Evolutionary conservation across 202 grass and related monocot species (phyloP), one percentile per base, ranked within the genome.

Genomic region (Musa balbisiana): DNA sequence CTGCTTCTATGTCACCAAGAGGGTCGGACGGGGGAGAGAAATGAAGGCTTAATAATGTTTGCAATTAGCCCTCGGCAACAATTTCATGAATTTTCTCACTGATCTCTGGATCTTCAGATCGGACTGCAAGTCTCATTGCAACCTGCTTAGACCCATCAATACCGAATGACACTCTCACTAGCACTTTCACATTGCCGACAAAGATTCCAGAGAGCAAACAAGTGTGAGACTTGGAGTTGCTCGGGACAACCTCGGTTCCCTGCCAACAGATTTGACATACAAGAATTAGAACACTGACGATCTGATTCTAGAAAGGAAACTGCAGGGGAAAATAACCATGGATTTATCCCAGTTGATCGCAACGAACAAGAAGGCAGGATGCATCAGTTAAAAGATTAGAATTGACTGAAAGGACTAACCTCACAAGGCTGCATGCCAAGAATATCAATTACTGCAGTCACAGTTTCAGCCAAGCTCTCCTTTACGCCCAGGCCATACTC

Each of bases 81-180:
- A 99, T 99, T 83, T 92, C 89, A 51, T 99, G 95, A 78, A 99
- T 99, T 71, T 78, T 92, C 64, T 92, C 91, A 24, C 91, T 99
- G 81, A 95, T 78, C 54, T 88, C 91, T 16, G 85, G 88, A 52
- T 99, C 89, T 53, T 99, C 91, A 1, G 95, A 92, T 80, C 95
- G 86, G 67, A 99, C 95, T 9, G 91, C 91, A 59, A 99, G 80
- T 82, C 94, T 95, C 95, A 99, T 99, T 43, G 95, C 95, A 22
- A 99, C 95, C 80, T 99, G 91, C 85, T 94, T 99, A n/a, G 95
- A 87, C 33, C 87, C 87, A 43, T 87, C 93, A 53, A 99, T 85
- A 53, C 95, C 95, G 19, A 99, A 99, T 73, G 95, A 92, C 4
- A 99, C 73, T 69, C 91, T 86, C 60, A 88, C 95, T 50, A 99